Conservation (phyloP, 768 basidiomycete genomes). For the Crassisporium funariophilum region DNA sequence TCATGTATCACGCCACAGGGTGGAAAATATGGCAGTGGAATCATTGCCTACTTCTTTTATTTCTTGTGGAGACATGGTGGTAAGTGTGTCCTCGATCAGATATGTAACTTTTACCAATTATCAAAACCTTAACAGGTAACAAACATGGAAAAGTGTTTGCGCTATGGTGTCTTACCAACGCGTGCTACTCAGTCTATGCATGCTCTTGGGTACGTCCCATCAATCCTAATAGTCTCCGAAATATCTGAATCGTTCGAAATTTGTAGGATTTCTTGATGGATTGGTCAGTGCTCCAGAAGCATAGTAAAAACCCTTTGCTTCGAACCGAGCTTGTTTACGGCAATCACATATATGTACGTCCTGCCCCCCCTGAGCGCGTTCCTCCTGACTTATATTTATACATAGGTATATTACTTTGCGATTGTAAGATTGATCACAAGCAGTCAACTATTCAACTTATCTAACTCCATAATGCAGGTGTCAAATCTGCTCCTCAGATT, state of each 20-base stretch:
- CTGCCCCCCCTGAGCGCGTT: background rate
- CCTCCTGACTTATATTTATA: background rate
- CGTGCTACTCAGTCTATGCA: slow-evolving; percentile 69
- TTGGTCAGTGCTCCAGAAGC: slow-evolving; percentile 79
- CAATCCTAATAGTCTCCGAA: background rate
- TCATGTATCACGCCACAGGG: slow-evolving; percentile 50
- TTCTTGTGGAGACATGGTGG: slow-evolving; percentile 78
- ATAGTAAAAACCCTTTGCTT: slow-evolving; percentile 58
- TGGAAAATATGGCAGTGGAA: slow-evolving; percentile 78
- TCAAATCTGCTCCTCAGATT: slow-evolving; percentile 78
- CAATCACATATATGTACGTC: slow-evolving; percentile 58
- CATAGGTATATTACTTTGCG: slow-evolving; percentile 76
- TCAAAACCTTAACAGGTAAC: slow-evolving; percentile 20
- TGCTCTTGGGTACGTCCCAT: slow-evolving; percentile 67
- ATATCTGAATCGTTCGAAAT: too few relatives aligned
- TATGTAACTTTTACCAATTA: background rate
- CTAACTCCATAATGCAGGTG: slow-evolving; percentile 43
- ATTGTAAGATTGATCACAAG: slow-evolving; percentile 49
- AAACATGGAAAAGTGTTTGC: slow-evolving; percentile 54
- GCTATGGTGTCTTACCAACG: slow-evolving; percentile 67
- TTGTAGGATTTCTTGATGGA: slow-evolving; percentile 84
- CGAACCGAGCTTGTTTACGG: slow-evolving; percentile 77
- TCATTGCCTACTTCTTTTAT: slow-evolving; percentile 68
- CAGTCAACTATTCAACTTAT: background rate
- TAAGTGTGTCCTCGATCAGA: slow-evolving; percentile 23